Conservation (phyloP, 1,284 basidiomycete species). For the Agroathelia rolfsii region DNA sequence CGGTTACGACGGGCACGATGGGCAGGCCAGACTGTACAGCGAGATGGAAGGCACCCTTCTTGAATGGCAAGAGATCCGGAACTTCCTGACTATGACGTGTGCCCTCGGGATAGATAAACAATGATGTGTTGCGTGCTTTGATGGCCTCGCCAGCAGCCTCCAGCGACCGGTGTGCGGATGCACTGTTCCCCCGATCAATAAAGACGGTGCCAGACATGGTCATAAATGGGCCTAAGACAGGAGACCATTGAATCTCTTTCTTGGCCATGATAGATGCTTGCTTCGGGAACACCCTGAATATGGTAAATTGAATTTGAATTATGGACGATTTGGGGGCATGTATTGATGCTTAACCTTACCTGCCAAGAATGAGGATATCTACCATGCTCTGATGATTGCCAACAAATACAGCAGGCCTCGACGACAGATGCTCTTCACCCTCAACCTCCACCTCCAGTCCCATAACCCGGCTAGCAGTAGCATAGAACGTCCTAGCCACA, state of each 20-base stretch:
- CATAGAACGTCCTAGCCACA: constrained; percentile 83
- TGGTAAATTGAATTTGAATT: constrained; percentile 4
- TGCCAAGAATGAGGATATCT: constrained; percentile 78
- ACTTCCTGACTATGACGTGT: constrained; percentile 69
- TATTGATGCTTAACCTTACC: constrained; percentile 32
- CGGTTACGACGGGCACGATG: constrained; percentile 85
- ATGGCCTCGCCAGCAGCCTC: constrained; percentile 74
- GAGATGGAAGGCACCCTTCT: constrained; percentile 97
- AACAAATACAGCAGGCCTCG: constrained; percentile 67
- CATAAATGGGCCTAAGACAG: constrained; percentile 89
- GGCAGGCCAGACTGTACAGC: constrained; percentile 86
- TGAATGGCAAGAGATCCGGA: constrained; percentile 77
- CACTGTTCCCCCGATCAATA: constrained; percentile 79
- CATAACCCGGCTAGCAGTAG: constrained; percentile 53
- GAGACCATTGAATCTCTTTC: constrained; percentile 80
- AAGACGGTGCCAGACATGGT: constrained; percentile 87
- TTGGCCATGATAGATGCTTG: constrained; percentile 89
- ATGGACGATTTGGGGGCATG: background rate
- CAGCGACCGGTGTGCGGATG: constrained; percentile 71
- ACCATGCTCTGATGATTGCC: constrained; percentile 94
- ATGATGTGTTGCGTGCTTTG: constrained; percentile 64
- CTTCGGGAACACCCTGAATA: constrained; percentile 70
- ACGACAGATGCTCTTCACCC: constrained; percentile 73
- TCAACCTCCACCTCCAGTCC: constrained; percentile 75
- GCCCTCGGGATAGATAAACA: constrained; percentile 92